Evolutionary conservation across 2,329 filamentous ascomycete species (phyloP), one percentile per base, ranked within the genome.

Genomic region (Stenocarpella maydis): DNA sequence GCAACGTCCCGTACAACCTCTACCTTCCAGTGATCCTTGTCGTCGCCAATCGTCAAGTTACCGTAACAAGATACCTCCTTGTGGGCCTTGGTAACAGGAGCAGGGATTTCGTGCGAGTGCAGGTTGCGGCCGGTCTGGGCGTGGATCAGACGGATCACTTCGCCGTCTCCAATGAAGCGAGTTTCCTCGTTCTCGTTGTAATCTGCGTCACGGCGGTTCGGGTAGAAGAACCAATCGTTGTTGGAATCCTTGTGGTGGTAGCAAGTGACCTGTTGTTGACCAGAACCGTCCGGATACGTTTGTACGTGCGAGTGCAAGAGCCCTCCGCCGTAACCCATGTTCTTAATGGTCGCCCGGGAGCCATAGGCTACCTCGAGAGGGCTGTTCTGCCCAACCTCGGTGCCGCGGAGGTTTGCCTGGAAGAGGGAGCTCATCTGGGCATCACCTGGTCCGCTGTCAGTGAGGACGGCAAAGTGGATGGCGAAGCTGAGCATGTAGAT

Each of bases 391-490:
- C 95, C 95, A 72, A 99, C 95, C 73, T 97, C 92, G 14, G 95
- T 98, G 31, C 96, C 96, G 76, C 90, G 91, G 45, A 99, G 87
- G 78, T 99, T 99, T 58, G 97, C 96, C 80, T 99, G 96, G 88
- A 99, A 99, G 63, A 99, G 89, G 31, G 96, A 99, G 83, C 95
- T 98, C 96, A 99, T 99, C 82, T 99, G 96, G n/a, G 96, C 96
- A 83, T 99, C 96, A 67, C 96, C 96, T 9, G 97, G 96, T 24
- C 96, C 96, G 75, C 91, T 95, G 82, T 94, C 95, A 80, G 97
- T 93, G 69, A 99, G 88, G 72, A 99, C 93, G 72, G 94, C 87
- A 81, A 99, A 99, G 82, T 99, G 96, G 66, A 97, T 82, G 75
- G 92, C 97, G 80, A 99, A 99, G 52, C 94, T 97, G 79, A 98